These are phyloP conservation scores for Boletus rex-veris DNA, from an alignment of 768 basidiomycete species.

Conservation along the genomic window DNA sequence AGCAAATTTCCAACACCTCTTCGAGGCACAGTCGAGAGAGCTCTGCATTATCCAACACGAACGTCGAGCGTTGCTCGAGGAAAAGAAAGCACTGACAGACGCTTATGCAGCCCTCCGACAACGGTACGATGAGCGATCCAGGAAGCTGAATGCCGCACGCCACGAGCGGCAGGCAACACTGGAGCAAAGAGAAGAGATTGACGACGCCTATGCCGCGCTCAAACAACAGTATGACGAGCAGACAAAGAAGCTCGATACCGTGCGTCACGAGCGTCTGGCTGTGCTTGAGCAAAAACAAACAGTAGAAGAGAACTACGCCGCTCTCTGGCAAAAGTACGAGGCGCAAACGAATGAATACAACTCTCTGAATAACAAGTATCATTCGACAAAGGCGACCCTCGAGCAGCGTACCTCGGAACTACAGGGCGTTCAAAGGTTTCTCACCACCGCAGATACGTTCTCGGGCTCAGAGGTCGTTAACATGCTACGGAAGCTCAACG, in stretches of 20 bases:
- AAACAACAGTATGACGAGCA: slow-evolving; percentile 13
- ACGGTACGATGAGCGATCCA: slow-evolving; percentile 7
- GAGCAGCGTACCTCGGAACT: slow-evolving; percentile 41
- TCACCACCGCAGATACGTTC: slow-evolving; percentile 37
- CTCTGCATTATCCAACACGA: slow-evolving; percentile 4
- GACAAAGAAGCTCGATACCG: slow-evolving; percentile 3
- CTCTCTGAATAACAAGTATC: slow-evolving; percentile 3
- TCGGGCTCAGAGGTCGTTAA: slow-evolving; percentile 44
- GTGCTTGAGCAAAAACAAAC: slow-evolving; percentile 3
- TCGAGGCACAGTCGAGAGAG: slow-evolving; percentile 7
- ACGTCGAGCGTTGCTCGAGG: not conserved
- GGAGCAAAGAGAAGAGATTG: slow-evolving; percentile 3
- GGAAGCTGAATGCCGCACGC: not conserved
- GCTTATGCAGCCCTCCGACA: not conserved
- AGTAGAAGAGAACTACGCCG: not conserved
- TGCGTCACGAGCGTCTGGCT: slow-evolving; percentile 1
- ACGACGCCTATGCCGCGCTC: slow-evolving; percentile 16
- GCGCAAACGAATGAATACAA: slow-evolving; percentile 14
- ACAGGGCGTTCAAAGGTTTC: slow-evolving; percentile 41
- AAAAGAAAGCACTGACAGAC: slow-evolving; percentile 4
- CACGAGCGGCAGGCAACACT: slow-evolving; percentile 4
- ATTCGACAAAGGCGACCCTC: slow-evolving; percentile 27
- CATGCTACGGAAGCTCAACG: slow-evolving; percentile 41
- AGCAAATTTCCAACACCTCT: not conserved
- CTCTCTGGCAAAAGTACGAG: slow-evolving; percentile 11